Evolutionary conservation across 352 stramenopile species (phyloP).

Genomic region (Peronospora farinosa): DNA sequence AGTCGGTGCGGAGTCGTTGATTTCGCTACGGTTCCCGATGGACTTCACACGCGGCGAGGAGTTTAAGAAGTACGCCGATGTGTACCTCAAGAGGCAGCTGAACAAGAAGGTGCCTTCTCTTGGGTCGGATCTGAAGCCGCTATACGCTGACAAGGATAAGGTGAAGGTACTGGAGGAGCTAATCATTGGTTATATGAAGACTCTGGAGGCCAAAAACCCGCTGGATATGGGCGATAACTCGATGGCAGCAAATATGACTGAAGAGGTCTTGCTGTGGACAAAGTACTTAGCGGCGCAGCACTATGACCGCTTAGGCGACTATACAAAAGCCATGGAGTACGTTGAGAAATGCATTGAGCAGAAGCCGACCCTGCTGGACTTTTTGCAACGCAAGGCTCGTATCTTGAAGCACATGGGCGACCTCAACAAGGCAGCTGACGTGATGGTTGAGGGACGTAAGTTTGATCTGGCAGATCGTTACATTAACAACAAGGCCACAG

Average conservation of each 20-base stretch:
- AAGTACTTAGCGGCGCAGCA: constrained; percentile 90
- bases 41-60: constrained; percentile 76
- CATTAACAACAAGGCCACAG: constrained; percentile 98
- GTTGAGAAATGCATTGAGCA: constrained; percentile 92
- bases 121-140: constrained; percentile 88
- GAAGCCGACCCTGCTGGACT: constrained; percentile 88
- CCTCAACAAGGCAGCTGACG: constrained; percentile 85
- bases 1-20: constrained; percentile 60
- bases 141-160: constrained; percentile 73
- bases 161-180: constrained; percentile 65
- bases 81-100: constrained; percentile 63
- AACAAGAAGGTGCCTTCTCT: constrained; percentile 91
- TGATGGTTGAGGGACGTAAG: constrained; percentile 88
- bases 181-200: constrained; percentile 73
- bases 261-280: constrained; percentile 80
- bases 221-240: constrained; percentile 36
- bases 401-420: constrained; percentile 93
- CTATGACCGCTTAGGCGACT: constrained; percentile 86
- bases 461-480: constrained; percentile 96
- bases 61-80: constrained; percentile 65
- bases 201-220: constrained; percentile 57
- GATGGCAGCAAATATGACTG: constrained; percentile 19
- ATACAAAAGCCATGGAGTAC: constrained; percentile 79
- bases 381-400: constrained; percentile 90
- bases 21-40: constrained; percentile 88